Evolutionary conservation across 495 filamentous ascomycete genomes (phyloP).

Genomic region (Neurospora intermedia): DNA sequence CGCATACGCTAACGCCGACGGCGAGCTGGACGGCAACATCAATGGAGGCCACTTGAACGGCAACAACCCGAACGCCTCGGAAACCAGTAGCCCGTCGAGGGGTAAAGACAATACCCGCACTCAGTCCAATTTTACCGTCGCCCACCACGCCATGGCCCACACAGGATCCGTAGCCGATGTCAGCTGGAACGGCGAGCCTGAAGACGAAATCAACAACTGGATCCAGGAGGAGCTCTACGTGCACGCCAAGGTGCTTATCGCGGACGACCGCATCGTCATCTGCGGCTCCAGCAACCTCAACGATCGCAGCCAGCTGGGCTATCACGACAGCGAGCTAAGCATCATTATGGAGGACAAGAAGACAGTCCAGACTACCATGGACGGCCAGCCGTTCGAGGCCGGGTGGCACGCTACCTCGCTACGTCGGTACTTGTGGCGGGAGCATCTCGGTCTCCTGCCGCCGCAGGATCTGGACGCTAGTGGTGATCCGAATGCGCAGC

Average conservation of each 20-base stretch:
- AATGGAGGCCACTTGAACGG: slow-evolving; percentile 42
- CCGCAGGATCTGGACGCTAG: slow-evolving; percentile 62
- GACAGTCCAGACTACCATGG: slow-evolving; percentile 68
- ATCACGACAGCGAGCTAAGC: slow-evolving; percentile 84
- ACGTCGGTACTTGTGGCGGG: slow-evolving; percentile 79
- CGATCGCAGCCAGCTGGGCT: slow-evolving; percentile 81
- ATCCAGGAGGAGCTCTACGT: slow-evolving; percentile 93
- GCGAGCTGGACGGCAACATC: slow-evolving; percentile 38
- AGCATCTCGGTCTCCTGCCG: slow-evolving; percentile 77
- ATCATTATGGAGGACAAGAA: slow-evolving; percentile 85
- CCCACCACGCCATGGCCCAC: slow-evolving; percentile 70
- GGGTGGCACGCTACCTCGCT: slow-evolving; percentile 70
- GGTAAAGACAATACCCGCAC: not conserved
- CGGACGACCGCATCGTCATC: slow-evolving; percentile 69
- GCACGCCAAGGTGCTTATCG: slow-evolving; percentile 80
- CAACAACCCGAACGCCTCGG: slow-evolving; percentile 12
- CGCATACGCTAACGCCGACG: slow-evolving; percentile 1
- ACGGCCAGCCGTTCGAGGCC: slow-evolving; percentile 63
- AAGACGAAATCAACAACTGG: slow-evolving; percentile 73
- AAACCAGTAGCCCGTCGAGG: slow-evolving; percentile 18
- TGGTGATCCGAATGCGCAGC: slow-evolving; percentile 69
- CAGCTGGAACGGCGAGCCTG: slow-evolving; percentile 53
- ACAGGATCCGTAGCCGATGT: slow-evolving; percentile 56
- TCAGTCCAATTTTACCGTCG: slow-evolving; percentile 47
- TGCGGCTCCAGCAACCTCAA: slow-evolving; percentile 91